phyloP scores from a whole-genome alignment of 371 early-diverging fungal genomes.

The Umbelopsis sp. region DNA sequence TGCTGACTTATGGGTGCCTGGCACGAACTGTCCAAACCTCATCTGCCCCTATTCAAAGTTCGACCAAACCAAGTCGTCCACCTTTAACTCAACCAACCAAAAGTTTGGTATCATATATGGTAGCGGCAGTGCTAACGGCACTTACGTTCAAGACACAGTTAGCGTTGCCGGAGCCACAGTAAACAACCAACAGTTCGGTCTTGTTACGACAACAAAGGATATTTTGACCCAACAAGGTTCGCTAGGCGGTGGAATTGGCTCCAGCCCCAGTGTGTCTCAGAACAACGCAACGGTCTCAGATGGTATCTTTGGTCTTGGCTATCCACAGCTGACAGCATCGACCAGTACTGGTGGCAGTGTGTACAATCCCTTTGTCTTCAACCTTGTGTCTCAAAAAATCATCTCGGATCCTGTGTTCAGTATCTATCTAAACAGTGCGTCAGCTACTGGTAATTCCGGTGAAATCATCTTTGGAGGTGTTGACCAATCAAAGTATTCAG shows the following conservation, averaged over 20 bases:
- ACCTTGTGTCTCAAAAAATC: conserved; percentile 37
- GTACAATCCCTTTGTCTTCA: conserved; percentile 50
- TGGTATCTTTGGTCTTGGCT: conserved; percentile 55
- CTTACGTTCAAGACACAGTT: conserved; percentile 37
- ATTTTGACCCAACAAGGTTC: conserved; percentile 37
- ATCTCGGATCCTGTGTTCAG: conserved; percentile 47
- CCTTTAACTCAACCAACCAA: conserved; percentile 28
- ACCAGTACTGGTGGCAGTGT: conserved; percentile 31
- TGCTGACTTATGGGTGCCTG: conserved; percentile 39
- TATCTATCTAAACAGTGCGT: conserved; percentile 38
- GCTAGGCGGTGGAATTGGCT: conserved; percentile 21
- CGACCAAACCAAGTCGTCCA: conserved; percentile 34
- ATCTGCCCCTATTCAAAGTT: conserved; percentile 41
- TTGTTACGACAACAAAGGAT: conserved; percentile 37
- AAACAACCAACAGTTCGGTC: conserved; percentile 46
- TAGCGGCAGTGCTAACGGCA: conserved; percentile 47
- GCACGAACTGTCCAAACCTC: conserved; percentile 24
- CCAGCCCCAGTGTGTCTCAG: conserved; percentile 27
- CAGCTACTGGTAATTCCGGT: conserved; percentile 46
- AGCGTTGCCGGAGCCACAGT: conserved; percentile 39
- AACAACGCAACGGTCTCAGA: conserved; percentile 27
- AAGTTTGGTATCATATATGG: conserved; percentile 44
- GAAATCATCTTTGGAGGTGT: conserved; percentile 65
- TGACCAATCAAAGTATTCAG: conserved; percentile 54
- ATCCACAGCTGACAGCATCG: conserved; percentile 44